Percentiles rank a stretch among this genome's conserved stretches.
phyloP scores from a whole-genome alignment of 139 green algal genomes.

The Gonium pectorale region DNA sequence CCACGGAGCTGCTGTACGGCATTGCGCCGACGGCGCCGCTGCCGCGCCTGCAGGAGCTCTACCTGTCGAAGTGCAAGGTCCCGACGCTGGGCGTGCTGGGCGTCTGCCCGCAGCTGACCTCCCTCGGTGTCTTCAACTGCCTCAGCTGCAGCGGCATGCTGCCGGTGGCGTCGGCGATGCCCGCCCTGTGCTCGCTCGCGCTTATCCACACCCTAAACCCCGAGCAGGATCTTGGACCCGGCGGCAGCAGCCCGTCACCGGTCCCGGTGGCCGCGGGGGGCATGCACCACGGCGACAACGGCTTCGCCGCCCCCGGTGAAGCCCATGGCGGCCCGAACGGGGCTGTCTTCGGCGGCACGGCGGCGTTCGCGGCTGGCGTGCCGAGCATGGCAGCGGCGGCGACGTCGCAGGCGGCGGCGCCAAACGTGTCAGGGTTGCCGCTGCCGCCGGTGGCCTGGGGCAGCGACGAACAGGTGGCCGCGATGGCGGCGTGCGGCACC shows the following conservation, averaged over 20 bases:
- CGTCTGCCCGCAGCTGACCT: constrained; percentile 19
- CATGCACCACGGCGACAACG: not conserved
- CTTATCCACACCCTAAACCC: constrained; percentile 26
- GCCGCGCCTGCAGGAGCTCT: constrained; percentile 35
- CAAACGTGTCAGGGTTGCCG: constrained; percentile 14
- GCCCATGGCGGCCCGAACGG: not conserved
- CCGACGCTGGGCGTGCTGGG: constrained; percentile 30
- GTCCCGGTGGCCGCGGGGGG: no score
- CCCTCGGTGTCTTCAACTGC: constrained; percentile 41
- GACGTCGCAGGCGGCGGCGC: not conserved
- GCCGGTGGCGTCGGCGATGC: constrained; percentile 2
- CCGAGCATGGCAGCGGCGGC: not conserved
- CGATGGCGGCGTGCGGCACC: not conserved
- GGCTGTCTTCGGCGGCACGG: no score
- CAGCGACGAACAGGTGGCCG: constrained; percentile 42
- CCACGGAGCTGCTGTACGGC: constrained; percentile 2
- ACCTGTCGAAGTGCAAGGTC: constrained; percentile 46
- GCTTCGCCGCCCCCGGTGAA: not conserved
- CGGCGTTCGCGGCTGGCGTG: not conserved
- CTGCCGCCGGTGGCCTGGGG: constrained; percentile 23
- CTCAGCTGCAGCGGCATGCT: constrained; percentile 21
- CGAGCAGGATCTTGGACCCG: constrained; percentile 11
- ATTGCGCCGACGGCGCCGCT: constrained; percentile 16
- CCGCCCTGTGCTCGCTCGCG: not conserved
- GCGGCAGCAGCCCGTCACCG: not conserved